phyloP scores from a whole-genome alignment of 2,329 filamentous ascomycete genomes.

The Ophiostoma tasmaniense region DNA sequence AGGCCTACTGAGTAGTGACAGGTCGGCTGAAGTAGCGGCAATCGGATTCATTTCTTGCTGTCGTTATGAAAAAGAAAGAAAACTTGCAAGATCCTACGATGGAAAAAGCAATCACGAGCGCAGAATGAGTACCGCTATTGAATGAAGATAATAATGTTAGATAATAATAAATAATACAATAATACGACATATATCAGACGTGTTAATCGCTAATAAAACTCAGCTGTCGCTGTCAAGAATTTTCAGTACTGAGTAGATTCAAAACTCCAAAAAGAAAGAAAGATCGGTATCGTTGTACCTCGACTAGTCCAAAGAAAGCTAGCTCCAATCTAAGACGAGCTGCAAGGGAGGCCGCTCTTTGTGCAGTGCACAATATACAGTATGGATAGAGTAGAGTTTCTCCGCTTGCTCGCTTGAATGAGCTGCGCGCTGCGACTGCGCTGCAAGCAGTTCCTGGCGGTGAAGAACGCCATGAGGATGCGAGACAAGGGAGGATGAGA shows the following conservation, averaged over 20 bases:
- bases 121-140: conserved; percentile 1
- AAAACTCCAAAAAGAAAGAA: too few species aligned
- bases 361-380: too few species aligned
- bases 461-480: conserved; percentile 17
- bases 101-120: neutral
- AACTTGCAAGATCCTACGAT: too few species aligned
- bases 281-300: neutral
- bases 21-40: neutral
- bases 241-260: too few species aligned
- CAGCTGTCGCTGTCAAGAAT: neutral
- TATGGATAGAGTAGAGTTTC: too few species aligned
- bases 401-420: neutral
- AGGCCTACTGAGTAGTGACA: neutral
- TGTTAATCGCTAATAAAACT: neutral
- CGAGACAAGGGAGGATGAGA: conserved; percentile 7
- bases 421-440: too few species aligned
- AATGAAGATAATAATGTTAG: too few species aligned
- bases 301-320: neutral
- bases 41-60: too few species aligned
- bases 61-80: neutral
- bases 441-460: conserved; percentile 7
- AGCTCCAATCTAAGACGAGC: neutral
- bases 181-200: neutral
- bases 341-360: conserved; percentile 1
- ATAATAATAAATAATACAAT: neutral